These are phyloP conservation scores for Quercus tomentella DNA, from an alignment of 331 rosid species.

Conservation along the genomic window DNA sequence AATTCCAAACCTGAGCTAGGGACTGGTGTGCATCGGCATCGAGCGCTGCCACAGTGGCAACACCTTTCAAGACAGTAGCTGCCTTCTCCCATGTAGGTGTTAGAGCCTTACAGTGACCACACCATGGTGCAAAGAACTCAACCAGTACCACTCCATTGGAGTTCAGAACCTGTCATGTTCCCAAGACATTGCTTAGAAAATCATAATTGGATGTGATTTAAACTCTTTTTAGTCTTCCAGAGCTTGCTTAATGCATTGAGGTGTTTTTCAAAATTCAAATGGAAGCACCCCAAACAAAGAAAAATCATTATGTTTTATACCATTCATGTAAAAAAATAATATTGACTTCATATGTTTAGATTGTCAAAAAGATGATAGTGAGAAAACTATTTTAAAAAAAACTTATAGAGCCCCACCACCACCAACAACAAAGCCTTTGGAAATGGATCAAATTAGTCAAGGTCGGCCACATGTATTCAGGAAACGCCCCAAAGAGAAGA, in stretches of 20 bases:
- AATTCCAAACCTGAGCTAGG: slow-evolving; percentile 71
- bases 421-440: too few relatives aligned
- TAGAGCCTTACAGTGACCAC: slow-evolving; percentile 95
- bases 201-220: not conserved
- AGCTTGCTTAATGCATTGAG: not conserved
- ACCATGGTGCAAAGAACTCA: slow-evolving; percentile 99
- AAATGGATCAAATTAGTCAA: too few relatives aligned
- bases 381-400: too few relatives aligned
- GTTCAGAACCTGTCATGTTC: slow-evolving; percentile 73
- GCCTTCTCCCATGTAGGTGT: slow-evolving; percentile 96
- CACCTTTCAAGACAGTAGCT: slow-evolving; percentile 85
- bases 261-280: not conserved
- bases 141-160: slow-evolving; percentile 90
- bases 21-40: slow-evolving; percentile 93
- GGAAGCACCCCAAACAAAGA: not conserved
- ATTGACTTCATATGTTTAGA: too few relatives aligned
- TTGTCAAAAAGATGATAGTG: too few relatives aligned
- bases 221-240: not conserved
- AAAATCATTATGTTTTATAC: not conserved
- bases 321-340: too few relatives aligned
- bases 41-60: slow-evolving; percentile 89
- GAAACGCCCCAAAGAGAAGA: too few relatives aligned
- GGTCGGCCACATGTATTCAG: too few relatives aligned
- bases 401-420: too few relatives aligned
- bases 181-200: not conserved